Base-by-base conservation (phyloP, 1,284 basidiomycete genomes). In the Calocybe gambosa region DNA sequence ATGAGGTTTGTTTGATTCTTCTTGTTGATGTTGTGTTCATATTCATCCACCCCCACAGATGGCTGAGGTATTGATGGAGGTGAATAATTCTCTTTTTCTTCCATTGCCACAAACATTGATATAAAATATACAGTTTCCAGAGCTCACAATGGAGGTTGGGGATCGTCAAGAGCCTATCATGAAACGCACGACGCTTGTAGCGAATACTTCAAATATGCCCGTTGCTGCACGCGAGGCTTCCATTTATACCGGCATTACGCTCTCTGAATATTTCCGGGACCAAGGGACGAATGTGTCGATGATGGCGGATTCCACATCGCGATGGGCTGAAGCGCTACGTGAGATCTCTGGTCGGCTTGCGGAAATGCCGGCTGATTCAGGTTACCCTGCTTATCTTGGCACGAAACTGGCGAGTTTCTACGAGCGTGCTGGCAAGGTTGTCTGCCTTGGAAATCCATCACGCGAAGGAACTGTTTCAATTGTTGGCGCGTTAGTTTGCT, bases 171-270 rank as follows among this genome's bases (percentile, higher is more conserved):
- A 98, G 67, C 96, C 96, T 33, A 99, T 99, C 76, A 99, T 99
- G 96, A 99, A 99, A 71, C 94, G 96, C 53, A 99, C 96, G 1
- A 94, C 95, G 2, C 82, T 99, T 28, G 95, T 99, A 50, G 96
- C 96, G 58, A 99, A 99, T 68, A 99, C 96, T 1, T 98, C 95
- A 49, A 99, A 99, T 74, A 99, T 99, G 96, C 96, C 96, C 58
- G 96, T 99, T 60, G 96, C 96, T 29, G 96, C 96, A 31, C 92
- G 96, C 62, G 96, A 99, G 73, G 96, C 96, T 4, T 98, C 95
- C 37, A 99, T 99, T 66, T 99, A 99, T 72, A 99, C 96, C 35
- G 96, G 96, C 62, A 99, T 99, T 72, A 99, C 96, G 0, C 81
- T 99, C 18, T 95, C 95, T 38, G 95, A 99, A 64, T 99, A 99